A percentile compares a stretch with the other conserved stretches of the same genome.
These are phyloP conservation scores for Sarocladium kiliense DNA, from an alignment of 2,329 filamentous ascomycete genomes.

Conservation along the genomic window DNA sequence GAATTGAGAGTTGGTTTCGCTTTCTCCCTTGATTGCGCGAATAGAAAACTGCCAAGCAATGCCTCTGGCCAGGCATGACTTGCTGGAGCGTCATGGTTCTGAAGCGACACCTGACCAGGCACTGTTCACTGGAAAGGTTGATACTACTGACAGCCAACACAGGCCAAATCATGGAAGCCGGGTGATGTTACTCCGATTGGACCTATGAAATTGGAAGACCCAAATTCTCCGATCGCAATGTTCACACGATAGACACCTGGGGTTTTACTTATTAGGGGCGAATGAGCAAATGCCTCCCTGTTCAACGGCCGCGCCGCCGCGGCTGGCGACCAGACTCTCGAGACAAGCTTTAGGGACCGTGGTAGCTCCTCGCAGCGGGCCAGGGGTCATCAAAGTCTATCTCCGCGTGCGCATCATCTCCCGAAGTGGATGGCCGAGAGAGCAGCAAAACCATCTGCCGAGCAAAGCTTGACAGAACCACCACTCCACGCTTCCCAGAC, in stretches of 20 bases:
- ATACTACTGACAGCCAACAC: no score
- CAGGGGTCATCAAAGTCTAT: constrained; percentile 7
- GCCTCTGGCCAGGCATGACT: no score
- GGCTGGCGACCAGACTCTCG: not conserved
- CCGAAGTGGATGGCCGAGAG: constrained; percentile 1
- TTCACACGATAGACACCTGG: not conserved
- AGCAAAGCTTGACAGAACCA: constrained; percentile 20
- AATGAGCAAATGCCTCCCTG: not conserved
- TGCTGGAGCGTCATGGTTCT: no score
- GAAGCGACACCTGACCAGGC: no score
- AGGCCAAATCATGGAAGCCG: no score
- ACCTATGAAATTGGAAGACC: not conserved
- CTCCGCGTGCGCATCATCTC: constrained; percentile 5
- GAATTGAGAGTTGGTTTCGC: no score
- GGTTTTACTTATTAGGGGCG: not conserved
- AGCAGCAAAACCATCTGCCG: constrained; percentile 18
- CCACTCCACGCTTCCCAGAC: not conserved
- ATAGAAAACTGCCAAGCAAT: no score
- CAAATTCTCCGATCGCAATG: constrained; percentile 2
- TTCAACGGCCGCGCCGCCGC: not conserved
- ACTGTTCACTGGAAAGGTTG: no score
- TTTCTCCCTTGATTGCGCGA: no score
- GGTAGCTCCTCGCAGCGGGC: constrained; percentile 1
- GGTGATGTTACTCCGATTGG: not conserved
- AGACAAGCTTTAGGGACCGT: constrained; percentile 9